Evolutionary conservation across 768 basidiomycete genomes (phyloP).

Genomic region (Pulveroboletus sp.): DNA sequence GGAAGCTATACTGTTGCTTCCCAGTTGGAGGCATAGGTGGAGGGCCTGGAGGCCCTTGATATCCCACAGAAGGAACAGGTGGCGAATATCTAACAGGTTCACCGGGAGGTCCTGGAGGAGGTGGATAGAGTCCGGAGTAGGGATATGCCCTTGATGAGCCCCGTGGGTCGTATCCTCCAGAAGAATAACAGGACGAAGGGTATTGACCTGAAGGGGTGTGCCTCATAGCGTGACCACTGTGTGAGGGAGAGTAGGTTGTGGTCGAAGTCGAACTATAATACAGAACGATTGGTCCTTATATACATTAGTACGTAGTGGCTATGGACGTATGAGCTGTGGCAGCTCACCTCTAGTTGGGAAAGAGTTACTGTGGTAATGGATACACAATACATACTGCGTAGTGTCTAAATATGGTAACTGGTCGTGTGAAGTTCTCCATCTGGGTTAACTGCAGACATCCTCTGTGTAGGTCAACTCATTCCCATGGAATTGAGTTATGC

Average conservation of each 20-base stretch:
- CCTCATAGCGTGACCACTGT: slow-evolving; percentile 20
- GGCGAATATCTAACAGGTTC: background rate
- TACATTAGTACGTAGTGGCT: too few relatives aligned
- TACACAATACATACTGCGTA: too few relatives aligned
- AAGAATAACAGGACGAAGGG: slow-evolving; percentile 2
- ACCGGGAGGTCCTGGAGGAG: slow-evolving; percentile 17
- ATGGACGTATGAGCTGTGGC: too few relatives aligned
- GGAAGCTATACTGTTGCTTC: slow-evolving; percentile 61
- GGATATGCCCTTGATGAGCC: slow-evolving; percentile 9
- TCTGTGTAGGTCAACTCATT: too few relatives aligned
- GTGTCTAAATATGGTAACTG: too few relatives aligned
- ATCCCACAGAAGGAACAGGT: slow-evolving; percentile 2
- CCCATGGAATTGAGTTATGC: too few relatives aligned
- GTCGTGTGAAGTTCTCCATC: too few relatives aligned
- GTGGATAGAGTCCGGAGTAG: slow-evolving; percentile 8
- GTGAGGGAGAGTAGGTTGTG: slow-evolving; percentile 33
- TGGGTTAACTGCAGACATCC: too few relatives aligned
- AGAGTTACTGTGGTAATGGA: too few relatives aligned
- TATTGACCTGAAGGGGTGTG: slow-evolving; percentile 10
- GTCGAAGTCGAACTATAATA: too few relatives aligned
- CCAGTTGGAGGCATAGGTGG: slow-evolving; percentile 52
- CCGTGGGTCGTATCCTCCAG: slow-evolving; percentile 23
- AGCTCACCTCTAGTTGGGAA: too few relatives aligned
- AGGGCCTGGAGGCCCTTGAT: slow-evolving; percentile 25
- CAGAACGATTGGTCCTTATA: too few relatives aligned